phyloP scores from a whole-genome alignment of 257 asterid species.

The Coffea canephora region DNA sequence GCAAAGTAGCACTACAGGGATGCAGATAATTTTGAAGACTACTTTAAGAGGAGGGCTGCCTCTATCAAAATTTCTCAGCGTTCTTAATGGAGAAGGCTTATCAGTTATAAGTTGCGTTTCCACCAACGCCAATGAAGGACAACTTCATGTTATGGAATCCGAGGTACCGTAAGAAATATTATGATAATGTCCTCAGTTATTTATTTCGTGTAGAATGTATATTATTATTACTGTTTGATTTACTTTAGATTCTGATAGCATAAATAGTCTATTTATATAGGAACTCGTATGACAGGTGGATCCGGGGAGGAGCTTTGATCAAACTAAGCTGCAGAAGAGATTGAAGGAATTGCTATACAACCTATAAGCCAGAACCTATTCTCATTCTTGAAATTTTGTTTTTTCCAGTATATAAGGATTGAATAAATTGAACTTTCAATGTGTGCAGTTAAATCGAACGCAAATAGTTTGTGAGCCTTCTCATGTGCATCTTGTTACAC shows the following conservation, averaged over 20 bases:
- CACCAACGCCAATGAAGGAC: constrained; percentile 9
- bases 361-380: neutral
- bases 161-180: constrained; percentile 1
- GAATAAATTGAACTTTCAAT: neutral
- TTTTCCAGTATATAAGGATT: neutral
- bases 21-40: constrained; percentile 17
- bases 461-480: neutral
- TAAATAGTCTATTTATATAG: neutral
- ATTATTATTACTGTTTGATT: neutral
- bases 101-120: constrained; percentile 18
- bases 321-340: constrained; percentile 17
- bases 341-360: neutral
- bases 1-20: neutral
- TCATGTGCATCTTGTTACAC: neutral
- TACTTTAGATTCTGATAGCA: neutral
- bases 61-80: constrained; percentile 18
- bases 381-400: neutral
- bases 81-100: constrained; percentile 26
- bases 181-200: neutral
- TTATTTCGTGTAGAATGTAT: neutral
- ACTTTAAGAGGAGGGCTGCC: neutral
- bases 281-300: neutral
- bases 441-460: neutral
- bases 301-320: constrained; percentile 16
- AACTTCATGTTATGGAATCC: constrained; percentile 17